Conservation (phyloP, 2,329 filamentous ascomycete species). For the Sarocladiaceae sp. region DNA sequence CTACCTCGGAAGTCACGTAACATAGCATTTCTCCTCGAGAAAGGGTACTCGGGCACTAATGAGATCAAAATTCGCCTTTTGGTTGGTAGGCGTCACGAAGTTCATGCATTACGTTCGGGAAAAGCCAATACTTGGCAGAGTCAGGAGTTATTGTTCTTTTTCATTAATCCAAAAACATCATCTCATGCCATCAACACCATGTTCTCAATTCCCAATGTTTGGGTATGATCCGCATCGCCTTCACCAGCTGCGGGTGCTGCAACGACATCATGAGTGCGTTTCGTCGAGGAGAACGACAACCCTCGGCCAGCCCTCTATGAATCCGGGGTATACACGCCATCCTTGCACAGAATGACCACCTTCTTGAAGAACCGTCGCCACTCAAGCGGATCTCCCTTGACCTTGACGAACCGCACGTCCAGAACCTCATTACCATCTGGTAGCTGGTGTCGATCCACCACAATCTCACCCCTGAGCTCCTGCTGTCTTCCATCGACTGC, state of each 20-base stretch:
- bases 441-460: constrained; percentile 62
- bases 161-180: too few relatives aligned
- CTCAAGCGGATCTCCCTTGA: constrained; percentile 92
- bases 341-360: constrained; percentile 81
- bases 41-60: too few relatives aligned
- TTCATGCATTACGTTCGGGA: too few relatives aligned
- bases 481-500: constrained; percentile 70
- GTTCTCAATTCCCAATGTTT: not conserved
- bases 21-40: constrained; percentile 3
- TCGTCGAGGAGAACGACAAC: constrained; percentile 9
- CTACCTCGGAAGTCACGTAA: constrained; percentile 23
- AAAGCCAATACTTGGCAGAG: too few relatives aligned
- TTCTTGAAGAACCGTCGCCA: constrained; percentile 98
- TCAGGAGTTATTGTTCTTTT: too few relatives aligned
- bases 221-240: not conserved
- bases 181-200: too few relatives aligned
- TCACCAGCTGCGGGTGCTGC: not conserved
- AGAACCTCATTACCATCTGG: constrained; percentile 58
- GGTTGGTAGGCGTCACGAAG: too few relatives aligned
- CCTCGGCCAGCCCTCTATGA: constrained; percentile 25
- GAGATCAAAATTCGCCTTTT: too few relatives aligned
- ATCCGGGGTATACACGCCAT: constrained; percentile 64
- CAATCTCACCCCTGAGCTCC: constrained; percentile 68
- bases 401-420: constrained; percentile 88
- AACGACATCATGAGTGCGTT: not conserved